Evolutionary conservation across 495 filamentous ascomycete genomes (phyloP), one percentile per base, ranked within the genome.

Genomic region (Penicillium nucicola): DNA sequence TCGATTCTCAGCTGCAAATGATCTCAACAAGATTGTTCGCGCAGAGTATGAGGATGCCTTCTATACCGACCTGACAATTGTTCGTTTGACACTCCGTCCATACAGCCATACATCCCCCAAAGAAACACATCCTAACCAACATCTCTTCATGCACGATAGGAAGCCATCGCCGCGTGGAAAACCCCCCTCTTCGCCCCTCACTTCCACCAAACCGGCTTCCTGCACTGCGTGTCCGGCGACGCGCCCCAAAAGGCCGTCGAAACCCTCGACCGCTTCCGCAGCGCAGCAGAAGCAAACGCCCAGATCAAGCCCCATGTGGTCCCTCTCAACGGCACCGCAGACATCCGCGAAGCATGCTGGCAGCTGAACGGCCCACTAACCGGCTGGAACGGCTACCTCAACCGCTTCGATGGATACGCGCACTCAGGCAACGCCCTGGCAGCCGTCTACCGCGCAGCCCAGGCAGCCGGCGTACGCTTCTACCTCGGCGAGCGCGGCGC

Each of bases 341-440:
- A 76, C 18, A 69, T 80, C 23, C 66, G 60, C 2, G 49, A 67
- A 6, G 61, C 60, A 5, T 62, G 64, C n/a, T 75, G 75, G 59
- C 74, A 74, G 38, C 69, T 75, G 22, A 57, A 64, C 33, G 78
- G 78, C 0, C 65, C 68, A 1, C 56, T 84, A 37, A 54, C 71
- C 7, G 79, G 76, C 10, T 82, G 74, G 73, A 70, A 67, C 12
- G 79, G 79, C 11, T 83, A 84, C 53, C 67, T 80, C 39, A 84
- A 83, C 46, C 68, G 67, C 10, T 66, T 75, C 20, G 78, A 72
- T 6, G 78, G 79, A 18, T 82, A 81, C 53, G 78, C 72, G 10
- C 72, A 77, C 55, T 72, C 78, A 10, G 69, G 62, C 8, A 72
- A 78, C 53, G 75, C 78, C 3, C 44, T 76, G 13, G 54, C 57